Evolutionary conservation across 1,284 basidiomycete genomes (phyloP).

Genomic region (Pascua guehoae): DNA sequence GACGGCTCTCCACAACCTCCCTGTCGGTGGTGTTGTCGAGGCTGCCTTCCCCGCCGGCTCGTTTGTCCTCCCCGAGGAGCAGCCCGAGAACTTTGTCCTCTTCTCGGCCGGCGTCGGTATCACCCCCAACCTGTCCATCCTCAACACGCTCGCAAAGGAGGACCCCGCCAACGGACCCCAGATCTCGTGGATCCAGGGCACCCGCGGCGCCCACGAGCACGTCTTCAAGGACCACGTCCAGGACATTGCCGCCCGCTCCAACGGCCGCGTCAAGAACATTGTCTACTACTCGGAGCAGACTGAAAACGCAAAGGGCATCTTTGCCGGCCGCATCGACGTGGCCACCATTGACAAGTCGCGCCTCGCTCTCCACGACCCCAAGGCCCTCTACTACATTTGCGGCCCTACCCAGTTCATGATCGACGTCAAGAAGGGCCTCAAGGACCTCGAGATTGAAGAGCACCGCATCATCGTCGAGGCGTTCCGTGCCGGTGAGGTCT

Average conservation of each 20-base stretch:
- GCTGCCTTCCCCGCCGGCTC: conserved; percentile 32
- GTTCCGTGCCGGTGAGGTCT: conserved; percentile 24
- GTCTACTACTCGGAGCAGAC: conserved; percentile 19
- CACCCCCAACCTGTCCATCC: conserved; percentile 35
- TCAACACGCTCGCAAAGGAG: conserved; percentile 20
- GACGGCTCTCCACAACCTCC: conserved; percentile 22
- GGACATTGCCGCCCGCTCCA: conserved; percentile 9
- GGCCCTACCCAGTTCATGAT: conserved; percentile 30
- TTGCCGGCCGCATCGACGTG: conserved; percentile 19
- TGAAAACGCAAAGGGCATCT: background rate
- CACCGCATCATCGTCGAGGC: conserved; percentile 27
- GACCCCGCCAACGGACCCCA: conserved; percentile 4
- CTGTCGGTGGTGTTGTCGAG: conserved; percentile 26
- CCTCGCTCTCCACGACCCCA: conserved; percentile 21
- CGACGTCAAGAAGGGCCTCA: conserved; percentile 17
- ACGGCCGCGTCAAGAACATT: conserved; percentile 20
- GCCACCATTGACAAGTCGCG: conserved; percentile 9
- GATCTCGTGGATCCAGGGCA: conserved; percentile 22
- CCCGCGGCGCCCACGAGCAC: conserved; percentile 8
- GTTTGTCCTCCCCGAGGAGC: conserved; percentile 26
- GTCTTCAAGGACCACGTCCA: conserved; percentile 14
- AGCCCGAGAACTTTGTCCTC: conserved; percentile 27
- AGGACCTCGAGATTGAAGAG: conserved; percentile 21
- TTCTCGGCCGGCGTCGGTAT: conserved; percentile 37
- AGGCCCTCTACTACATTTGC: conserved; percentile 30